These are phyloP conservation scores for Wickerhamiella vanderwaltii DNA, from an alignment of 805 yeast genomes.

Conservation along the genomic window DNA sequence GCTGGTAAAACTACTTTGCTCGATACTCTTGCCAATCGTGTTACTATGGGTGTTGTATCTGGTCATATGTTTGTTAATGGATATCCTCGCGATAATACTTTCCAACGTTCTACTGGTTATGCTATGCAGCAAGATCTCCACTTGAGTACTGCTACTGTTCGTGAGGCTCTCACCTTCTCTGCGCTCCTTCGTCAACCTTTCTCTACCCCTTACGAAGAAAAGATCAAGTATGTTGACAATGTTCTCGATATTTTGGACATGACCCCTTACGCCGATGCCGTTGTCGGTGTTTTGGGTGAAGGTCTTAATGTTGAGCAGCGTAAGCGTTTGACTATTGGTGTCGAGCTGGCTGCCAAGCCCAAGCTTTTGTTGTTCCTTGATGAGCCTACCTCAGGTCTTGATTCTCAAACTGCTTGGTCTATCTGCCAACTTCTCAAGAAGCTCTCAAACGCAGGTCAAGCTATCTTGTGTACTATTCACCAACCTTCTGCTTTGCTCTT, in stretches of 20 bases:
- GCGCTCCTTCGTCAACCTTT: slow-evolving; percentile 62
- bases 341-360: slow-evolving; percentile 60
- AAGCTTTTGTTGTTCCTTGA: slow-evolving; percentile 48
- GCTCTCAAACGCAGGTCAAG: slow-evolving; percentile 59
- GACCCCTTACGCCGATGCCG: slow-evolving; percentile 62
- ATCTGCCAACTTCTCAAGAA: slow-evolving; percentile 55
- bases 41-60: slow-evolving; percentile 56
- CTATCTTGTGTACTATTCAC: slow-evolving; percentile 64
- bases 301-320: slow-evolving; percentile 61
- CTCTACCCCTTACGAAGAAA: slow-evolving; percentile 44
- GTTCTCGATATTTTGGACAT: slow-evolving; percentile 56
- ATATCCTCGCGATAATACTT: slow-evolving; percentile 46
- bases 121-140: slow-evolving; percentile 76
- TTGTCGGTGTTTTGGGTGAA: slow-evolving; percentile 64
- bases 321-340: slow-evolving; percentile 58
- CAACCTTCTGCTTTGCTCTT: slow-evolving; percentile 64
- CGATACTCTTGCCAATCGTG: slow-evolving; percentile 60
- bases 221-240: slow-evolving; percentile 55
- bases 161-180: slow-evolving; percentile 61
- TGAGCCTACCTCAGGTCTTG: slow-evolving; percentile 66
- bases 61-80: slow-evolving; percentile 68
- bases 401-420: slow-evolving; percentile 53
- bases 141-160: slow-evolving; percentile 53
- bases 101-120: slow-evolving; percentile 68
- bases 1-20: slow-evolving; percentile 75